Evolutionary conservation across 306 rosid species (phyloP), one percentile per base, ranked within the genome.

Genomic region (Prosopis cineraria): DNA sequence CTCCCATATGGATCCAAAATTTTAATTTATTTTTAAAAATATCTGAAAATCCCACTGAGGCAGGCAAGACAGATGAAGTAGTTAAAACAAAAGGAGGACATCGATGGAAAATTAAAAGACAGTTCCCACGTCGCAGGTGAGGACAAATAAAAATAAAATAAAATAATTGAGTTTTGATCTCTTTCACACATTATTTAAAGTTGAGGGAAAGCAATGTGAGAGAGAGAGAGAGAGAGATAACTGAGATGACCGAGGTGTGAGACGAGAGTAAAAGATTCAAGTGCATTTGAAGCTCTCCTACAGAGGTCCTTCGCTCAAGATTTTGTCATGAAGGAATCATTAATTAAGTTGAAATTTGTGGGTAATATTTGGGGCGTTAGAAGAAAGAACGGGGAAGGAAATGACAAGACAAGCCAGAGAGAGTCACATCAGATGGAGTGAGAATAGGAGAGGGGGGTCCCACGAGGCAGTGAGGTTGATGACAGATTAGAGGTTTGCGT

Each of bases 401-500:
- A 81, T 63, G 72, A 75, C 37, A 78, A 30, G 76, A 85, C 81
- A 33, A 22, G 13, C 52, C 16, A n/a, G n/a, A n/a, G n/a, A n/a
- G n/a, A n/a, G n/a, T n/a, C n/a, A n/a, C n/a, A n/a, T n/a, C n/a
- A n/a, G n/a, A n/a, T n/a, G n/a, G n/a, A n/a, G n/a, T n/a, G n/a
- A n/a, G n/a, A n/a, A n/a, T n/a, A n/a, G n/a, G n/a, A n/a, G n/a
- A n/a, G n/a, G n/a, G n/a, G 59, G 59, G 59, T 52, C 59, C 59
- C 59, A 2, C 13, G 29, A 6, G 5, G 5, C 47, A 43, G 12
- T 10, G 45, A 39, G 84, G 82, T 81, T 80, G 78, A 74, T 48
- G 82, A 34, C 41, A 75, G 80, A 79, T 81, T 73, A 83, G 85
- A 17, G 63, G 74, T 78, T 79, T 30, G 40, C 55, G 71, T 84